Percentiles rank a stretch among this genome's conserved stretches.
Evolutionary conservation across 1,284 basidiomycete species (phyloP).

Genomic region (Fomitiporia mediterranea): DNA sequence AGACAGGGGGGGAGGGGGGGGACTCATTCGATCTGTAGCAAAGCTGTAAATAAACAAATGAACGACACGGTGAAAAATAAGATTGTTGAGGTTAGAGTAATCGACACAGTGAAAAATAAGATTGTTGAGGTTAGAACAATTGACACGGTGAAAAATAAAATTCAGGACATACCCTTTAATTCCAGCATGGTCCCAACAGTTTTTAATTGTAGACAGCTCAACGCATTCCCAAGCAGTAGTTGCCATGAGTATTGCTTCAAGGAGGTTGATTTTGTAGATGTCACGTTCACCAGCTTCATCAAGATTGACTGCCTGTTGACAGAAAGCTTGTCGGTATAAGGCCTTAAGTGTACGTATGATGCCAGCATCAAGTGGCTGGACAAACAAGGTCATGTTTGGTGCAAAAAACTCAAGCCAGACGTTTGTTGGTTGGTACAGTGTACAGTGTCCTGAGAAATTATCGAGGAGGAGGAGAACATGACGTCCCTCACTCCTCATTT

Average conservation of each 20-base stretch:
- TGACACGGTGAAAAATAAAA: neutral
- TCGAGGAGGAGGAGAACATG: slow-evolving; percentile 10
- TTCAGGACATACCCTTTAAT: neutral
- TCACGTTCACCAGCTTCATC: slow-evolving; percentile 31
- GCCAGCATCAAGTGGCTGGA: slow-evolving; percentile 30
- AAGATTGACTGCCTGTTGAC: slow-evolving; percentile 28
- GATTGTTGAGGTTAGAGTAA: neutral
- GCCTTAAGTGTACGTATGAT: slow-evolving; percentile 31
- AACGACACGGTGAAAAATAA: neutral
- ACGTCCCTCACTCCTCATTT: neutral
- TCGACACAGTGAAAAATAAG: neutral
- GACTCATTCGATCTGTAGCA: too few species aligned
- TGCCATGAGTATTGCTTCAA: slow-evolving; percentile 32
- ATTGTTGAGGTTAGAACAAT: neutral
- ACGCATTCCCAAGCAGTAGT: slow-evolving; percentile 31
- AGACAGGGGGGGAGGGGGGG: too few species aligned
- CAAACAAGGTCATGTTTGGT: slow-evolving; percentile 29
- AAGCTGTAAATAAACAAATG: neutral
- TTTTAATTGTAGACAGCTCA: slow-evolving; percentile 26
- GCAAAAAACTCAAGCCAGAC: slow-evolving; percentile 27
- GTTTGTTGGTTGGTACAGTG: slow-evolving; percentile 22
- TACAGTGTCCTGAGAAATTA: slow-evolving; percentile 19
- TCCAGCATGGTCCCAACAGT: slow-evolving; percentile 32
- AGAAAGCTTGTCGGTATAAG: slow-evolving; percentile 25
- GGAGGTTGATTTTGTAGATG: slow-evolving; percentile 34